Evolutionary conservation across 306 rosid species (phyloP).

Genomic region (Abrus precatorius): DNA sequence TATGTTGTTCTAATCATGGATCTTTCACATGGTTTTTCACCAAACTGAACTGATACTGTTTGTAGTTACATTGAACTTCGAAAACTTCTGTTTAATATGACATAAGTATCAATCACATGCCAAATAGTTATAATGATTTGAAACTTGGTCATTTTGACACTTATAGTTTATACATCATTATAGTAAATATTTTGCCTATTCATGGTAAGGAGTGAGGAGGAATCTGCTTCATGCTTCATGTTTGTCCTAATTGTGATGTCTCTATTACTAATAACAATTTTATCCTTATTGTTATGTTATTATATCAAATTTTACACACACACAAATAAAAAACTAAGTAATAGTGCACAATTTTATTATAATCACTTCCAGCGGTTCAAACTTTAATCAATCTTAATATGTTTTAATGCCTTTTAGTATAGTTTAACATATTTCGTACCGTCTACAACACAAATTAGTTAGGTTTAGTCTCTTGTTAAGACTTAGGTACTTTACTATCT

Average conservation of each 20-base stretch:
- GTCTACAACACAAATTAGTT: no score
- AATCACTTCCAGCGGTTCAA: no score
- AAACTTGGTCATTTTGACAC: conserved; percentile 37
- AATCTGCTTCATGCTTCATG: conserved; percentile 55
- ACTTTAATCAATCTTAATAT: no score
- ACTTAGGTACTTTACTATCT: no score
- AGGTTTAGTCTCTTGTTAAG: no score
- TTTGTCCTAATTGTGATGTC: conserved; percentile 42
- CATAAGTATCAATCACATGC: conserved; percentile 11
- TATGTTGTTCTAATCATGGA: conserved; percentile 8
- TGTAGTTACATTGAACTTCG: conserved; percentile 28
- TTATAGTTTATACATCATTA: conserved; percentile 14
- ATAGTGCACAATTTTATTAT: no score
- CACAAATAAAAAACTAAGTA: no score
- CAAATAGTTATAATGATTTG: conserved; percentile 16
- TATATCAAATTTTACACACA: no score
- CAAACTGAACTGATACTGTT: conserved; percentile 18
- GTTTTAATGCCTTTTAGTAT: no score
- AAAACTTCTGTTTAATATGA: conserved; percentile 17
- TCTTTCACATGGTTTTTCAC: conserved; percentile 11
- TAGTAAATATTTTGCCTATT: conserved; percentile 23
- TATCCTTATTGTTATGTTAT: no score
- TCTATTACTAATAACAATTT: no score
- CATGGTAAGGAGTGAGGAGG: conserved; percentile 66
- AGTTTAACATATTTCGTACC: no score